Base-by-base conservation (phyloP, 768 basidiomycete genomes). In the Fibroporia radiculosa region DNA sequence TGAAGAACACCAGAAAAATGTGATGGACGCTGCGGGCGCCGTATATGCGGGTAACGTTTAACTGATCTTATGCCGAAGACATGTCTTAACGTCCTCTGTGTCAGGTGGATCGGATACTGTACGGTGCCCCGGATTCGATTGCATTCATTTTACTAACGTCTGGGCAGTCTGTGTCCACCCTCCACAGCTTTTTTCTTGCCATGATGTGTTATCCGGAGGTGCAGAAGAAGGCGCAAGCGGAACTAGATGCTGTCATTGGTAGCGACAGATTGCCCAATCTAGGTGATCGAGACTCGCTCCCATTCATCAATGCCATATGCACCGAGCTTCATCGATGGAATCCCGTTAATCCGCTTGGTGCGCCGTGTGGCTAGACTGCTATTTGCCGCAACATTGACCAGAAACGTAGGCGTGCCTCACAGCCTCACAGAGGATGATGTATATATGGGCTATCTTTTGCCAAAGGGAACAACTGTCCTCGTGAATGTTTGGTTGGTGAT, bases 211-310 rank as follows among this genome's bases (percentile, higher is more conserved):
- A 63, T 27, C 71, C 66, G 4, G 59, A 63, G 2, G 59, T 60
- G n/a, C 70, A 70, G 47, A 43, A 37, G 1, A 65, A 60, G 20
- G 68, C 68, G 0, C 69, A 71, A 28, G 59, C 55, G 32, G 70
- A 69, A 45, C 60, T 72, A 23, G 50, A 50, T 4, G 60, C 64
- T 3, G 54, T 64, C 16, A 36, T 67, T 14, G 65, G 65, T 12
- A 39, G 42, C 2, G 56, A 51, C 18, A 55, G 65, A 19, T 63
- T 85, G 26, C 85, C 85, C 1, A 66, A 62, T 0, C 70, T 55
- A 12, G 48, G 41, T 0, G 59, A 61, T 23, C 37, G 45, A 8
- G 50, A 50, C 4, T 19, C n/a, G 16, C 45, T 58, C 6, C 57
- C 55, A 3, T 58, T 54, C 44, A 18, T 56, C 13, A 48, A 47